Percentiles rank a stretch among this genome's conserved stretches.
Evolutionary conservation across 2,329 filamentous ascomycete genomes (phyloP).

Genomic region (Hirsutella rhossiliensis): DNA sequence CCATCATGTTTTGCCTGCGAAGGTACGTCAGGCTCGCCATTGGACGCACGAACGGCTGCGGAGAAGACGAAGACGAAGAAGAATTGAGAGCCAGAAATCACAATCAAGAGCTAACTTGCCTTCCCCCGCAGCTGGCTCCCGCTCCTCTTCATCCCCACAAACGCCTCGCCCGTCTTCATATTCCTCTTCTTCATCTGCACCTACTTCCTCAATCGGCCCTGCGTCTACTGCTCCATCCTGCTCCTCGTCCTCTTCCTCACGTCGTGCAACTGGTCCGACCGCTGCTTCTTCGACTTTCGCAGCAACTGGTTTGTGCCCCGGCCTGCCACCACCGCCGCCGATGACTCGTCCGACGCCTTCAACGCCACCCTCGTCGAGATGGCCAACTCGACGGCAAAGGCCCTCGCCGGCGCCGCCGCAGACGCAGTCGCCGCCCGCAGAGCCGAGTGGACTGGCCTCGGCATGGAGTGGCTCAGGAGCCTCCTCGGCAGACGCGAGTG

Average conservation of each 20-base stretch:
- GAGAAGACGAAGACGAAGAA: not conserved
- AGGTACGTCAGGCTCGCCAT: constrained; percentile 28
- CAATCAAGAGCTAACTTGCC: not conserved
- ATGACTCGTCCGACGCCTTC: constrained; percentile 17
- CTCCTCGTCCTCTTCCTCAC: constrained; percentile 91
- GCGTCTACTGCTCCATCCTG: constrained; percentile 94
- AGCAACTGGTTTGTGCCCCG: constrained; percentile 92
- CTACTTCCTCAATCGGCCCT: constrained; percentile 92
- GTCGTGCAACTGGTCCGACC: constrained; percentile 79
- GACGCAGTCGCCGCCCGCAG: constrained; percentile 44
- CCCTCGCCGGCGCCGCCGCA: constrained; percentile 54
- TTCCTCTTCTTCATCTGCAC: constrained; percentile 85
- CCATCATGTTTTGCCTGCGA: constrained; percentile 47
- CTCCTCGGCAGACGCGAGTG: constrained; percentile 75
- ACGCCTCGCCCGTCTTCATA: constrained; percentile 75
- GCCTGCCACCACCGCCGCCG: constrained; percentile 21
- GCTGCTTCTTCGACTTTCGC: constrained; percentile 85
- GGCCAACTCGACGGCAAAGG: constrained; percentile 57
- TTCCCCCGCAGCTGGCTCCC: constrained; percentile 63
- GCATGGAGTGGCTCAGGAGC: constrained; percentile 76
- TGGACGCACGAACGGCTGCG: not conserved
- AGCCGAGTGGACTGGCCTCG: constrained; percentile 62
- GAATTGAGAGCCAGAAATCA: not conserved
- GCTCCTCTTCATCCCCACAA: constrained; percentile 78
- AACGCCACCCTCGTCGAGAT: constrained; percentile 40